Evolutionary conservation across 116 monocot genomes (phyloP).

Genomic region (Trichopus zeylanicus): DNA sequence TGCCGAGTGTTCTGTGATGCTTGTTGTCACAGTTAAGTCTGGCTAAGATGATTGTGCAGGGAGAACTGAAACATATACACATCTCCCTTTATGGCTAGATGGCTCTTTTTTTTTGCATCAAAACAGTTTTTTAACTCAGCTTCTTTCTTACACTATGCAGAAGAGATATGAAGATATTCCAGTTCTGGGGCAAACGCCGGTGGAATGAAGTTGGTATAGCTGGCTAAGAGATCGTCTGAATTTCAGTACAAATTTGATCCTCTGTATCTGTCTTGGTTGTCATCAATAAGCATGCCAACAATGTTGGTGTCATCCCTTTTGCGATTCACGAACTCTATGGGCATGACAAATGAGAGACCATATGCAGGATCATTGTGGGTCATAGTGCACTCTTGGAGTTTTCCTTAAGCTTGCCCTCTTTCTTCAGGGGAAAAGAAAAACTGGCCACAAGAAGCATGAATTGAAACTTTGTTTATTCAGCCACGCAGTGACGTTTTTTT

Average conservation of each 20-base stretch:
- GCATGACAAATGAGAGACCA: not conserved
- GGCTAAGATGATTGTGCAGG: no score
- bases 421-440: no score
- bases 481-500: no score
- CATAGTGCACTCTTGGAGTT: no score
- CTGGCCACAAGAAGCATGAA: no score
- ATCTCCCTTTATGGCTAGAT: not conserved
- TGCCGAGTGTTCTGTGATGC: no score
- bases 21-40: no score
- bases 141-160: conserved; percentile 7
- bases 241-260: no score
- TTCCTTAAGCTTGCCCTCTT: no score
- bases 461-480: no score
- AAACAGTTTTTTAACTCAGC: not conserved
- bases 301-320: not conserved
- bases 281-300: not conserved
- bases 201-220: conserved; percentile 22
- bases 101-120: not conserved
- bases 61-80: not conserved
- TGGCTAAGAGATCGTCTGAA: no score
- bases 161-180: conserved; percentile 25
- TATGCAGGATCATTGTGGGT: no score
- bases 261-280: not conserved
- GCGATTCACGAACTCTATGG: not conserved
- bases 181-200: conserved; percentile 12